These are phyloP conservation scores for Solanum gracilifrons DNA, from an alignment of 257 asterid species.

Conservation along the genomic window DNA sequence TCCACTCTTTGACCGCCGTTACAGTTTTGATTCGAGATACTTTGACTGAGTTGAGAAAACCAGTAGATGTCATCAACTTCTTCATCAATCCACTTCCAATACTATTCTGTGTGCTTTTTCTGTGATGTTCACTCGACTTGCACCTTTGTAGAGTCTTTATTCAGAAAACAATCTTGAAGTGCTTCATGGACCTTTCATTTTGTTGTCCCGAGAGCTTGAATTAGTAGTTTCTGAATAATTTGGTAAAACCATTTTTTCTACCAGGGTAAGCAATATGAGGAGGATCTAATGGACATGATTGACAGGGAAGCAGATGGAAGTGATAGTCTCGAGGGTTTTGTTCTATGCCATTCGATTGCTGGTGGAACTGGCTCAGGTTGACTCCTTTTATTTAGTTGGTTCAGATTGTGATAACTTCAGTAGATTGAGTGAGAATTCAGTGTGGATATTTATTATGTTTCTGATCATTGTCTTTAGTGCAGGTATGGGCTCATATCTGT, in stretches of 20 bases:
- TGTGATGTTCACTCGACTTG: neutral
- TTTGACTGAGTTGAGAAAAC: neutral
- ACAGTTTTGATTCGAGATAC: neutral
- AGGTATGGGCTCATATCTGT: slow-evolving; percentile 98
- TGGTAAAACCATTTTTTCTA: slow-evolving; percentile 1
- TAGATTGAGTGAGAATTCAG: neutral
- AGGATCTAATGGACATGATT: slow-evolving; percentile 97
- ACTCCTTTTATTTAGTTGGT: neutral
- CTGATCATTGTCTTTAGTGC: slow-evolving; percentile 11
- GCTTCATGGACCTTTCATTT: neutral
- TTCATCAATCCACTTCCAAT: neutral
- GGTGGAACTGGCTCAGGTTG: slow-evolving; percentile 41
- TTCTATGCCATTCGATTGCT: slow-evolving; percentile 96
- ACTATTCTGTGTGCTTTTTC: neutral
- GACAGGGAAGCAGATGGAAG: slow-evolving; percentile 99
- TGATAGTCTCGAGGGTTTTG: slow-evolving; percentile 99
- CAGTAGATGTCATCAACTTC: neutral
- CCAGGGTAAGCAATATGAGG: slow-evolving; percentile 95
- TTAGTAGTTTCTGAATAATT: neutral
- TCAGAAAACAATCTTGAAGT: neutral
- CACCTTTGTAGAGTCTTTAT: neutral
- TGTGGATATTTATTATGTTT: neutral
- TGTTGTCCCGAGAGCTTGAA: neutral
- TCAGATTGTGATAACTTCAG: neutral
- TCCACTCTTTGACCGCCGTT: neutral